phyloP scores from a whole-genome alignment of 2,329 filamentous ascomycete genomes.

The Phialophora macrospora region DNA sequence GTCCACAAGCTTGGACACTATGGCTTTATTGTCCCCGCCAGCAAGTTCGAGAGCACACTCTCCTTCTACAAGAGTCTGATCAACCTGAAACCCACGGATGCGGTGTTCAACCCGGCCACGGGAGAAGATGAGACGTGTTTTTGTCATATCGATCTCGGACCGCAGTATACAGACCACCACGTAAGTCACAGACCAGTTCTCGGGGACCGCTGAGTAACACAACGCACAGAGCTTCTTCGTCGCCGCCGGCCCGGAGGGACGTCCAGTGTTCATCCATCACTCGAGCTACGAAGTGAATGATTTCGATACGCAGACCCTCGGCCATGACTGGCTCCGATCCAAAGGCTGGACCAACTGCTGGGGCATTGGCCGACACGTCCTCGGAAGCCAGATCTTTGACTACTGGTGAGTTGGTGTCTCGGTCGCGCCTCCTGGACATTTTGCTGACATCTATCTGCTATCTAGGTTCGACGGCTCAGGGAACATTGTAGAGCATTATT shows the following conservation, averaged over 20 bases:
- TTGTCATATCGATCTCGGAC: constrained; percentile 57
- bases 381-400: constrained; percentile 74
- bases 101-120: constrained; percentile 42
- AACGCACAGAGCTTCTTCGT: constrained; percentile 31
- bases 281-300: constrained; percentile 72
- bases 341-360: constrained; percentile 69
- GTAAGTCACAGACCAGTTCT: constrained; percentile 46
- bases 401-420: constrained; percentile 60
- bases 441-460: constrained; percentile 9
- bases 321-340: constrained; percentile 69
- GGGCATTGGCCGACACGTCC: constrained; percentile 72
- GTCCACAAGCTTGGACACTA: constrained; percentile 57
- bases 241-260: constrained; percentile 39
- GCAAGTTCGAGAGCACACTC: constrained; percentile 45
- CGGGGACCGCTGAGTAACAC: constrained; percentile 38
- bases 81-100: constrained; percentile 54
- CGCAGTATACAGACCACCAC: constrained; percentile 57
- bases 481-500: constrained; percentile 72
- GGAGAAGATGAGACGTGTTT: constrained; percentile 49
- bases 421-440: not conserved
- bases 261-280: constrained; percentile 64
- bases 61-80: constrained; percentile 53
- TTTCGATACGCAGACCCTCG: constrained; percentile 71
- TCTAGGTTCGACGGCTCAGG: constrained; percentile 63
- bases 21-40: constrained; percentile 45